Evolutionary conservation across 345 rosid species (phyloP).

Genomic region (Populus pruinosa): DNA sequence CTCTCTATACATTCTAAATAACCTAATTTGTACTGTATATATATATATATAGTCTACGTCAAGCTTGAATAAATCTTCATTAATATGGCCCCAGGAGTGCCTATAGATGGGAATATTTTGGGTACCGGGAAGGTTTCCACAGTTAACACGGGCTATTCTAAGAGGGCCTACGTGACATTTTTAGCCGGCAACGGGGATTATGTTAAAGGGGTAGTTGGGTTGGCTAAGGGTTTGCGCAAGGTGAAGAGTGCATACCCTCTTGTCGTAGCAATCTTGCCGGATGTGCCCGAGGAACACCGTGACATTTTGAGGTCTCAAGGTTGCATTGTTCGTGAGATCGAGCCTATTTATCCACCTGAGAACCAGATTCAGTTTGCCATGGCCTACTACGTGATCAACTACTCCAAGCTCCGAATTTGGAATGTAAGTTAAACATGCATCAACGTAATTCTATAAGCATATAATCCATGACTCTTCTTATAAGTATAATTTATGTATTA

Average conservation of each 20-base stretch:
- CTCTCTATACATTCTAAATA: background rate
- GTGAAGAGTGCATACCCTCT: constrained; percentile 27
- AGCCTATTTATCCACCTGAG: constrained; percentile 27
- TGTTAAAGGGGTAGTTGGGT: constrained; percentile 24
- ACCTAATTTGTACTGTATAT: background rate
- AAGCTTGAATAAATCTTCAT: background rate
- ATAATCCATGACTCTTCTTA: too few species aligned
- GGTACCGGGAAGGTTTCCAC: constrained; percentile 31
- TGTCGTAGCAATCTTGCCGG: constrained; percentile 21
- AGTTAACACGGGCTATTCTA: constrained; percentile 19
- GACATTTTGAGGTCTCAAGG: constrained; percentile 19
- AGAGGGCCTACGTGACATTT: constrained; percentile 40
- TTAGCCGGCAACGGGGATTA: constrained; percentile 24
- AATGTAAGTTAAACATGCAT: constrained; percentile 3
- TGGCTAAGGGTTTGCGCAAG: constrained; percentile 26
- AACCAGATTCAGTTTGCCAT: constrained; percentile 25
- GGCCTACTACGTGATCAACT: constrained; percentile 29
- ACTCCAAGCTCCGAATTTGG: constrained; percentile 27
- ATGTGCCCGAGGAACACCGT: constrained; percentile 25
- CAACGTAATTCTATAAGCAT: background rate
- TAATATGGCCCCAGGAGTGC: constrained; percentile 46
- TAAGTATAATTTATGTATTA: too few species aligned
- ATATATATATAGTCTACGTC: background rate
- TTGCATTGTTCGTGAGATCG: constrained; percentile 21
- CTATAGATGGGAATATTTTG: constrained; percentile 17